Evolutionary conservation across 176 grass and related monocot genomes (phyloP), one percentile per base, ranked within the genome.

Genomic region (Ampelocalamus luodianensis): DNA sequence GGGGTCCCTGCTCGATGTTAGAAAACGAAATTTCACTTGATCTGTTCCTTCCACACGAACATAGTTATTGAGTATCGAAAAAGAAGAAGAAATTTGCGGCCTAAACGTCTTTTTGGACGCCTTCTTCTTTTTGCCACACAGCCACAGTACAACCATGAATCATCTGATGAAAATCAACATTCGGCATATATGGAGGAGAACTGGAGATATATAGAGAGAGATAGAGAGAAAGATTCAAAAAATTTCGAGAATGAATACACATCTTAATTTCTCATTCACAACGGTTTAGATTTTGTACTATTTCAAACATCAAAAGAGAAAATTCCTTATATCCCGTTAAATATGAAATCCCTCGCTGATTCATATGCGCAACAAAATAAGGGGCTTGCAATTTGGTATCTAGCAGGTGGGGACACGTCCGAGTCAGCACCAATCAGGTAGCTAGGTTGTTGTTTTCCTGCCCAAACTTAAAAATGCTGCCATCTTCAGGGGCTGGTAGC

Each of bases 391-490:
- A 76, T 40, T 43, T 61, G 12, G 37, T 39, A 17, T 5, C 24
- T 3, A 69, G 4, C 42, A 4, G 2, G 64, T 51, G 65, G 65
- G 73, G 54, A 27, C 72, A 26, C 16, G 73, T 83, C 86, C 73
- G 65, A 83, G 54, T 88, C 86, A 83, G 86, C 86, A 83, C 53
- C 73, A 62, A 55, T 82, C 86, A 87, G 86, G 63, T 53, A 78
- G 73, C 16, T 83, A 34, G 80, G 56, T 65, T 64, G 79, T 83
- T 78, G 16, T 63, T 71, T 71, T 88, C 74, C 43, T 53, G 80
- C 80, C 65, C n/a, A 77, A 73, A 54, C 64, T 29, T n/a, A 53
- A n/a, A 51, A 72, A 42, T 7, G 65, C 32, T 71, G 65, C 63
- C 72, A 72, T 76, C 46, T 56, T 24, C 7, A 26, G 8, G 7